Base-by-base conservation (phyloP, 352 stramenopile species). In the Phytophthora tentaculata region DNA sequence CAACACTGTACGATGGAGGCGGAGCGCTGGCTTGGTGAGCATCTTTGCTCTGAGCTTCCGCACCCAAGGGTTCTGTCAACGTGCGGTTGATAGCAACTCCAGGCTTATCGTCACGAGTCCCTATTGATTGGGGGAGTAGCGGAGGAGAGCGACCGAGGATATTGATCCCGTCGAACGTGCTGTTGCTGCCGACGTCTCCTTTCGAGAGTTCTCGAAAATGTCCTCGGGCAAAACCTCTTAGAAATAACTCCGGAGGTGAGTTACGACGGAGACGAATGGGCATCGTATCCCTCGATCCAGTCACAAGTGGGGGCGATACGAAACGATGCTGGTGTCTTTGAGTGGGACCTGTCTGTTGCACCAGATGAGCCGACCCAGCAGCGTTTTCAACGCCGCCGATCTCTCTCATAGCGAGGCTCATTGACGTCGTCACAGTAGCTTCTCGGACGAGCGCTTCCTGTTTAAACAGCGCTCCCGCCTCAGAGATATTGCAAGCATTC, bases 191-290 rank as follows among this genome's bases (percentile, higher is more conserved):
- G 12, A 64, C 45, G 24, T 73, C 67, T 63, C 53, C 28, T 23
- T 67, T 62, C 17, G 45, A 61, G n/a, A 77, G 52, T 17, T 77
- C 66, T 5, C 59, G 54, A 57, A 75, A 70, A 37, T 63, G 51
- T 19, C 60, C 63, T n/a, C 71, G 71, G 56, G 75, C 78, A 54
- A 90, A 92, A 19, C 76, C 76, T 49, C 75, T 72, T 41, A 92
- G 64, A 62, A 81, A 86, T 7, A 91, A 47, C 57, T 92, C 86
- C 2, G 84, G 80, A 0, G 83, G 83, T 5, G 82, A 94, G 43
- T 91, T 91, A 20, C 83, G 86, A 44, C 86, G 79, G 44, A 83
- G 75, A 28, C 52, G 64, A 67, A 71, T 74, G 6, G 79, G 70
- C 20, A 79, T 65, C 1, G 70, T 64, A 20, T 64, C 66, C 13